Base-by-base conservation (phyloP, 1,139 yeast genomes). In the Hansenula sp. region DNA sequence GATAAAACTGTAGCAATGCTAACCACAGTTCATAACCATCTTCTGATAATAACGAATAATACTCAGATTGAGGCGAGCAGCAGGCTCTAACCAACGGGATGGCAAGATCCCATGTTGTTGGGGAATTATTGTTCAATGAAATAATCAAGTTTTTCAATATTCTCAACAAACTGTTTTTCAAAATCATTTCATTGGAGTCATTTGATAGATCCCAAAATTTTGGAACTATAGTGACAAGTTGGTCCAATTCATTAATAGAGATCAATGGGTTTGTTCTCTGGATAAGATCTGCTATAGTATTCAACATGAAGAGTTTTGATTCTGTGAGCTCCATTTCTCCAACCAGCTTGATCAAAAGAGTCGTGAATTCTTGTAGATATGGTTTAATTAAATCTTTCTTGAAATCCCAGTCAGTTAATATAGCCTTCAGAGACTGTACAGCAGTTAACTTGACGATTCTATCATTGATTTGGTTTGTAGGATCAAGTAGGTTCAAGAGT, bases 11-110 rank as follows among this genome's bases (percentile, higher is more conserved):
- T 38, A 90, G 61, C 4, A 88, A 57, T 0, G 83, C 72, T 30
- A 76, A 67, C 97, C 97, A 90, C 39, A 92, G 66, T 39, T 87
- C 95, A 54, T 79, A 79, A 0, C 95, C 97, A 61, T 92, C 98
- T 55, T 92, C 97, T 24, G 84, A 71, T 11, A 92, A 61, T 39
- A 86, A 68, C 3, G 81, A 68, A 48, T 81, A 81, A 41, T 71
- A 69, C 27, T 78, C 79, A 1, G 89, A 75, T 6, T 64, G 54
- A 9, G 80, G 80, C 47, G 88, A 81, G 49, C 95, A 82, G 32
- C 82, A 75, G 6, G 68, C 64, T 16, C 68, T 66, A 27, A 90
- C 70, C 42, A 87, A 68, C 1, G 95, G 94, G 14, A 86, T 52
- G 0, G 86, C 76, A 32, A 87, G 71, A 7, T 73, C 61, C 68